phyloP scores from a whole-genome alignment of 2,329 filamentous ascomycete genomes.

The Cercospora sp. region DNA sequence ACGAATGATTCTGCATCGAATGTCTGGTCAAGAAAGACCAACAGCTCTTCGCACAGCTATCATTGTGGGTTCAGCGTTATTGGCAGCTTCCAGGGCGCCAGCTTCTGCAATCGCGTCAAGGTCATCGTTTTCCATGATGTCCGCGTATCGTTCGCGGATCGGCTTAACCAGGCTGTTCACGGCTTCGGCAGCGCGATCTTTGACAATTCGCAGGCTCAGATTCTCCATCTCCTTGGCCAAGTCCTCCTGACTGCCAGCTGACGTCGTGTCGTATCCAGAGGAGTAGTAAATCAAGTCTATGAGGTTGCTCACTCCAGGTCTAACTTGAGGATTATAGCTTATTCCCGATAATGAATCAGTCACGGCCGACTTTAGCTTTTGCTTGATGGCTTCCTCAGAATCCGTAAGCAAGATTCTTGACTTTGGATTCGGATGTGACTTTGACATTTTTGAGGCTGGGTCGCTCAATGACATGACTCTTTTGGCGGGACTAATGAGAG shows the following conservation, averaged over 20 bases:
- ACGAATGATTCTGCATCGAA: neutral
- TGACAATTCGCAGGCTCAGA: conserved; percentile 59
- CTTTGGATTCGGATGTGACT: conserved; percentile 69
- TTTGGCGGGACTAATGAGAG: conserved; percentile 75
- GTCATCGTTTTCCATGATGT: conserved; percentile 52
- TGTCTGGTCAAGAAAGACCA: neutral
- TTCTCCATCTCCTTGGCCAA: conserved; percentile 49
- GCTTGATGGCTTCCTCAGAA: conserved; percentile 59
- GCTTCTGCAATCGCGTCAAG: conserved; percentile 56
- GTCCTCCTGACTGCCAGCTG: conserved; percentile 39
- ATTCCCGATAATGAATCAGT: conserved; percentile 72
- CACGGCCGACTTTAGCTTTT: conserved; percentile 70
- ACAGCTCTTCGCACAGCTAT: conserved; percentile 18
- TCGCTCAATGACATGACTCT: conserved; percentile 86
- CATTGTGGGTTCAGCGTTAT: conserved; percentile 59
- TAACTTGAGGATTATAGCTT: conserved; percentile 65
- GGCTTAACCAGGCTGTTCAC: conserved; percentile 56
- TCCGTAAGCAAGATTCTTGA: conserved; percentile 86
- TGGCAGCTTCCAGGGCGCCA: conserved; percentile 62
- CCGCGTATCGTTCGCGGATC: conserved; percentile 59
- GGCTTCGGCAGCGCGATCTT: conserved; percentile 61
- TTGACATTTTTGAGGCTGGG: conserved; percentile 88
- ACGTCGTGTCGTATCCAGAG: conserved; percentile 18
- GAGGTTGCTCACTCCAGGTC: conserved; percentile 87
- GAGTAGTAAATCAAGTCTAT: conserved; percentile 73